phyloP scores from a whole-genome alignment of 345 rosid species.

The Conringia planisiliqua region DNA sequence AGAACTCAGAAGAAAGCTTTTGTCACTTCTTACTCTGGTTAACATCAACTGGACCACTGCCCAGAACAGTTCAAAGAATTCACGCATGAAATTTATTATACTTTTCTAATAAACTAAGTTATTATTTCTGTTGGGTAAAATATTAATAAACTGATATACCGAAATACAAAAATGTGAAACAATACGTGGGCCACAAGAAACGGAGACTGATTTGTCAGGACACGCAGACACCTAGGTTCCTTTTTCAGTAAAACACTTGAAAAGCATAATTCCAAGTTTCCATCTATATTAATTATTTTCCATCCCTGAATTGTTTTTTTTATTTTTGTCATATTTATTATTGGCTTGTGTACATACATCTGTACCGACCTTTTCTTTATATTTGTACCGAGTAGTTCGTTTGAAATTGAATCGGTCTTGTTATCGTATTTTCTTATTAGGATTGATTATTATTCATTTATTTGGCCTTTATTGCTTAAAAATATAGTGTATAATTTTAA shows the following conservation, averaged over 20 bases:
- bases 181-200: constrained; percentile 32
- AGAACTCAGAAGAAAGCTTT: neutral
- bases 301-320: neutral
- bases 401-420: neutral
- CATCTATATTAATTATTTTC: neutral
- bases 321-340: neutral
- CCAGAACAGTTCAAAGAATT: neutral
- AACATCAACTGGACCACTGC: constrained; percentile 17
- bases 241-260: constrained; percentile 29
- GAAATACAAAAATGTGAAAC: constrained; percentile 16
- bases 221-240: constrained; percentile 18
- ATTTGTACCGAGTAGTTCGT: neutral
- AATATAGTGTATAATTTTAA: neutral
- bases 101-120: neutral
- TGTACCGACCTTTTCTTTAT: neutral
- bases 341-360: neutral
- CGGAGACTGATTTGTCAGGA: constrained; percentile 25
- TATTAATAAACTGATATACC: neutral
- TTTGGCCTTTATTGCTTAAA: neutral
- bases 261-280: constrained; percentile 22
- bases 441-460: too few relatives aligned
- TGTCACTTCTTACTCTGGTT: neutral
- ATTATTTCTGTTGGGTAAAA: neutral
- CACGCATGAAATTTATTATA: neutral
- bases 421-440: neutral